Conservation (phyloP, 331 rosid genomes). For the Prunus yedoensis region DNA sequence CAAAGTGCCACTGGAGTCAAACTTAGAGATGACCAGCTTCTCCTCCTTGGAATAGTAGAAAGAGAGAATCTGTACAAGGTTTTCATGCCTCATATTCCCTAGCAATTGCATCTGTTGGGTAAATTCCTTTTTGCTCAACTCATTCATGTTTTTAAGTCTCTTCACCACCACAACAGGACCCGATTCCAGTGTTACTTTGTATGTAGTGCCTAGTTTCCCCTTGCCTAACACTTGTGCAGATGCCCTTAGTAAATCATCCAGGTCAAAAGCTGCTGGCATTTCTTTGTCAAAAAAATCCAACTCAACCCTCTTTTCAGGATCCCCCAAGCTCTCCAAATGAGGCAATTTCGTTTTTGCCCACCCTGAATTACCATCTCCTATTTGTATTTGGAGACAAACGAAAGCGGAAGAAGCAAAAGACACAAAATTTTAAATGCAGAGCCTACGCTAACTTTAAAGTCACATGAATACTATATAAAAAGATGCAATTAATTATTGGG, state of each 20-base stretch:
- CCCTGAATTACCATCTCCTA: constrained; percentile 7
- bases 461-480: too few relatives aligned
- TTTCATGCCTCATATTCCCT: constrained; percentile 52
- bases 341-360: constrained; percentile 40
- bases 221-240: constrained; percentile 55
- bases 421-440: too few relatives aligned
- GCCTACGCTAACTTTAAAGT: too few relatives aligned
- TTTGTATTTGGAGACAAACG: not conserved
- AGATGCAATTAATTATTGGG: too few relatives aligned
- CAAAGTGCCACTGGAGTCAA: constrained; percentile 39
- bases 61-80: constrained; percentile 46
- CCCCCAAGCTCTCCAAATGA: constrained; percentile 26
- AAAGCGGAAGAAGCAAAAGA: too few relatives aligned
- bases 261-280: constrained; percentile 47
- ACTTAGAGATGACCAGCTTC: constrained; percentile 57
- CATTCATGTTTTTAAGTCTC: constrained; percentile 52
- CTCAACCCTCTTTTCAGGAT: constrained; percentile 37
- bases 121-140: constrained; percentile 53
- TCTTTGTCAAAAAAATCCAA: constrained; percentile 54
- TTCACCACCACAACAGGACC: constrained; percentile 49
- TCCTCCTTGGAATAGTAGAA: constrained; percentile 60
- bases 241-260: constrained; percentile 71
- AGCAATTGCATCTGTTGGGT: constrained; percentile 54
- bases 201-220: constrained; percentile 55
- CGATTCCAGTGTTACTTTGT: constrained; percentile 59